Evolutionary conservation across 2,329 filamentous ascomycete genomes (phyloP), one percentile per base, ranked within the genome.

Genomic region (Rhynchosporium agropyri): DNA sequence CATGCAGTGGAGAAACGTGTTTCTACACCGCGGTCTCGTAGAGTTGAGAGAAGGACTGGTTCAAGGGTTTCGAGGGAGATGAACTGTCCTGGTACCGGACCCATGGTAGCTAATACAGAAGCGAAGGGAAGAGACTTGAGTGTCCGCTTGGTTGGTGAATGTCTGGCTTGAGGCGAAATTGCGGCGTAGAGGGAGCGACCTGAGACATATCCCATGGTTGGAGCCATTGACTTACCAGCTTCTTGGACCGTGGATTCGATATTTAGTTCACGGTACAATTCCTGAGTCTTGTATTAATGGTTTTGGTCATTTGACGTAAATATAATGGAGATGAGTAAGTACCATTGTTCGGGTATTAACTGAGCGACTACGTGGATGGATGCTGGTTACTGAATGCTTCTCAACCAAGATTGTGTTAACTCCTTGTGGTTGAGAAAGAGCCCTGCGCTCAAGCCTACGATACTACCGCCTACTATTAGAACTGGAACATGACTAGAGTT

Each of bases 371-470:
- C 76, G 75, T 0, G 77, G 77, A 20, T 79, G 77, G 3, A 72
- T 69, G 1, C 75, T 76, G 36, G 74, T 75, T 0, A 68, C 64
- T 0, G 70, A 38, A 38, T 78, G 77, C 9, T 74, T 75, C 62
- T 79, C 77, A 6, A 79, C 60, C n/a, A 79, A 66, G 8, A 77
- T 69, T 45, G 71, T 72, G 3, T 69, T 68, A 6, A 79, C 69
- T 31, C 69, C 56, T 74, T 68, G 0, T 70, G 67, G 12, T 74
- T 67, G 51, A 79, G 73, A 60, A 74, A 76, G 33, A 79, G 69
- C 1, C 77, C 75, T 33, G 76, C 73, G 2, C 73, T 74, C 10
- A 79, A 73, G 28, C 77, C 78, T 29, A 78, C 75, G 1, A 78
- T 73, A 33, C 75, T 76, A 15, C 75, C 77, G 15, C 78, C 77